Evolutionary conservation across 2,329 filamentous ascomycete genomes (phyloP).

Genomic region (Dothideomycetidae sp.): DNA sequence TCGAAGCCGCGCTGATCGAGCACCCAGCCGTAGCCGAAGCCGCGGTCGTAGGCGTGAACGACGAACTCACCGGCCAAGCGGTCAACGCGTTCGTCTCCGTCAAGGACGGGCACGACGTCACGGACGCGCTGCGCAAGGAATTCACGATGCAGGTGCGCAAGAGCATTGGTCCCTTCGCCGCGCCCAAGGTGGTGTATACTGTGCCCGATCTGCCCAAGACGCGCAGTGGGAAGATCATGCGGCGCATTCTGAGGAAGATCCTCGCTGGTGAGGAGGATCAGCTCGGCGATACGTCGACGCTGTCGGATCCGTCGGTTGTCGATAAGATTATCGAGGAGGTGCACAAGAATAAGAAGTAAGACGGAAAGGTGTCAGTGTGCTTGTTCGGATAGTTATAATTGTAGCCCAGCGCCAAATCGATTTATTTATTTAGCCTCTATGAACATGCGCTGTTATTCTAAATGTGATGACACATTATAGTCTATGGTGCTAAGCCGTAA

Average conservation of each 20-base stretch:
- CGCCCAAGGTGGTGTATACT: constrained; percentile 82
- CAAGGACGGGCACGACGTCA: constrained; percentile 66
- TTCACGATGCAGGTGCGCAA: constrained; percentile 88
- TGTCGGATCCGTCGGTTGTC: constrained; percentile 81
- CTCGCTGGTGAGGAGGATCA: constrained; percentile 94
- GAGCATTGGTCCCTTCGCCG: constrained; percentile 93
- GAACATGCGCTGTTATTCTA: not conserved
- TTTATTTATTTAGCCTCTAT: not conserved
- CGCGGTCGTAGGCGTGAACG: constrained; percentile 81
- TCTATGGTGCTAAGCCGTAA: too few species aligned
- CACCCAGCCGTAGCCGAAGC: constrained; percentile 82
- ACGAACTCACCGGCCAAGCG: constrained; percentile 91
- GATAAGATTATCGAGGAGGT: constrained; percentile 78
- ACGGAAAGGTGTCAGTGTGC: too few species aligned
- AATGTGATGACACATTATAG: too few species aligned
- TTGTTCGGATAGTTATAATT: too few species aligned
- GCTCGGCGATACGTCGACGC: constrained; percentile 82
- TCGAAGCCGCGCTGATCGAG: constrained; percentile 91
- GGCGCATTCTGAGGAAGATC: constrained; percentile 92
- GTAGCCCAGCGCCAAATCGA: too few species aligned
- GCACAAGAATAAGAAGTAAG: constrained; percentile 39
- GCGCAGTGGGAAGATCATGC: constrained; percentile 96
- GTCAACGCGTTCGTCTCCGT: constrained; percentile 94
- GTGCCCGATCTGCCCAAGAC: constrained; percentile 96
- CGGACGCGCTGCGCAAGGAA: constrained; percentile 78